Evolutionary conservation across 208 protist genomes (phyloP).

Genomic region (Wallacemonas sp.): DNA sequence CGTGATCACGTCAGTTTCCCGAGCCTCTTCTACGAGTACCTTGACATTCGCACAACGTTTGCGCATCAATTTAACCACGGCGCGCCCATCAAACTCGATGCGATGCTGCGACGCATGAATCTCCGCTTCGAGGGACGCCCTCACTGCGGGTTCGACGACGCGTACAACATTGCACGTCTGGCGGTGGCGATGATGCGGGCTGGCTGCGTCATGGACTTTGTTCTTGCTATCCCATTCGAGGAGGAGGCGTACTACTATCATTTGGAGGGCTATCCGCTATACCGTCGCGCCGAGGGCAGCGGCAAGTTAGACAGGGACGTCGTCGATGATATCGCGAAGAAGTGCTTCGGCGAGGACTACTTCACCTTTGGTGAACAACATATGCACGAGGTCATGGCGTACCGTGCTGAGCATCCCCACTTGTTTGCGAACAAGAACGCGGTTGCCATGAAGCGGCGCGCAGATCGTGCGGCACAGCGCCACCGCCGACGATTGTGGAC

Average conservation of each 20-base stretch:
- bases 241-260: slow-evolving; percentile 63
- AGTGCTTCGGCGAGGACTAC: slow-evolving; percentile 71
- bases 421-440: slow-evolving; percentile 47
- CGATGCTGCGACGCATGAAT: slow-evolving; percentile 74
- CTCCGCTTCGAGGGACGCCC: slow-evolving; percentile 80
- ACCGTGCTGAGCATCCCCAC: slow-evolving; percentile 51
- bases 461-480: slow-evolving; percentile 28
- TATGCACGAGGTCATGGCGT: slow-evolving; percentile 39
- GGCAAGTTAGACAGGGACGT: slow-evolving; percentile 74
- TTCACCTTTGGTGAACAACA: slow-evolving; percentile 77
- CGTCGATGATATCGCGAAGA: slow-evolving; percentile 87
- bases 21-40: slow-evolving; percentile 87
- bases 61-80: slow-evolving; percentile 70
- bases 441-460: slow-evolving; percentile 42
- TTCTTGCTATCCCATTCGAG: slow-evolving; percentile 67
- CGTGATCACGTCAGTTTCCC: slow-evolving; percentile 78
- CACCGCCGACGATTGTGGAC: slow-evolving; percentile 32
- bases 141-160: slow-evolving; percentile 91
- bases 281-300: slow-evolving; percentile 81
- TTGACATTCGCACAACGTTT: slow-evolving; percentile 90
- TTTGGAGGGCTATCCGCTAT: slow-evolving; percentile 64
- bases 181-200: slow-evolving; percentile 76
- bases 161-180: slow-evolving; percentile 90
- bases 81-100: slow-evolving; percentile 66
- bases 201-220: slow-evolving; percentile 85